Base-by-base conservation (phyloP, 108 stramenopile genomes). In the Cyclotella distinguenda region DNA sequence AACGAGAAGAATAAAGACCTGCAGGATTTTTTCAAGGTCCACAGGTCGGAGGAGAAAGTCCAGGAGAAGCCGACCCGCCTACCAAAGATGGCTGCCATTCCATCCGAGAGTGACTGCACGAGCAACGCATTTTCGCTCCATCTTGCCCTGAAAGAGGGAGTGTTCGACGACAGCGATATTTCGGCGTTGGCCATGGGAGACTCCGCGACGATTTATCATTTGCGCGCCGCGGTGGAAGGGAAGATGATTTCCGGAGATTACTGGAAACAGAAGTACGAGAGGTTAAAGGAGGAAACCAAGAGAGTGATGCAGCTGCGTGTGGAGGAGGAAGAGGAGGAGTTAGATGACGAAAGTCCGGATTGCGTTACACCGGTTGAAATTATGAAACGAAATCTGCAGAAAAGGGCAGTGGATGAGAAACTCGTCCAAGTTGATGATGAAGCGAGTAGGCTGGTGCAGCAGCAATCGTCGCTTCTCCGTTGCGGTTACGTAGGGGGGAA, bases 51-150 rank as follows among this genome's bases (percentile, higher is more conserved):
- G 11, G 27, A 57, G 16, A 23, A 57, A 23, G 55, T 13, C 21
- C 34, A 57, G 34, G n/a, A n/a, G n/a, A n/a, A n/a, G n/a, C n/a
- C n/a, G n/a, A n/a, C n/a, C n/a, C n/a, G n/a, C n/a, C n/a, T n/a
- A n/a, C n/a, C n/a, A n/a, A n/a, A n/a, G n/a, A n/a, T n/a, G n/a
- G 26, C 7, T 13, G 2, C 57, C 21, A 32, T 12, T 6, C 57
- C 56, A 6, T 27, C 30, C 23, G 74, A 67, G 43, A 32, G 26
- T 39, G 72, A 65, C 54, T 57, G 25, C 26, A 16, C 25, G 12
- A 72, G 66, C 53, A 75, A 66, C 40, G 65, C 74, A 10, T 75
- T 75, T 48, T 75, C 74, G 22, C 58, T 75, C 40, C 53, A 67
- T 26, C 48, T 75, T 21, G 44, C 62, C 12, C 47, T 72, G 16